Evolutionary conservation across 768 basidiomycete genomes (phyloP), one percentile per base, ranked within the genome.

Genomic region (Hypholoma fasciculare): DNA sequence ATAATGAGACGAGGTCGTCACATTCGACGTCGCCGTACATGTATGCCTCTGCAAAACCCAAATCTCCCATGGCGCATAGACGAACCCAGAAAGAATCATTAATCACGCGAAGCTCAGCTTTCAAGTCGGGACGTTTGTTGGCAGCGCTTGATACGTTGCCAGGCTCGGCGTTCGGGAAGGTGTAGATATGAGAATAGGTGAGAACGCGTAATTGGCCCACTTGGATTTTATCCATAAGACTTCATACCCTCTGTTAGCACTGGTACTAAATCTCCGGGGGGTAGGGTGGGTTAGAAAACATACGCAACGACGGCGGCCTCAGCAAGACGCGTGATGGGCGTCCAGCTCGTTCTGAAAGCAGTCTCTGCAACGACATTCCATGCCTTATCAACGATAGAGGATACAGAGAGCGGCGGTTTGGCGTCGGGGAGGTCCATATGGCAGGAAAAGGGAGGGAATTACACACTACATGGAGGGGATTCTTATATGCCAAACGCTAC

Each of bases 21-120:
- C 85, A 85, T 61, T 87, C 83, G 30, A 89, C 83, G 46, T 92
- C 89, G 7, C 89, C 88, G 55, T 84, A 85, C 90, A 92, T 91
- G 71, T 85, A 90, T 0, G 86, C 84, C 70, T 92, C 90, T 4
- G 86, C 79, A 63, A 92, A 90, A 3, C 88, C 90, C 44, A 92
- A 72, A 66, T 90, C 88, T 20, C 84, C 78, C 77, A 85, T 83
- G 7, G 78, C 67, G 56, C 80, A 80, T 13, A 87, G 72, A 0
- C 86, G 74, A 8, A 85, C 70, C 84, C 85, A 87, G 65, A 88
- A 87, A 11, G 73, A 69, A 61, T 84, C 80, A 58, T 76, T 79
- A 3, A 76, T 62, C 40, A 86, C 81, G 23, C 78, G 71, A 19
- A 85, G 61, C 64, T 81, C 79, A 9, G 79, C 81, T 61, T 72